phyloP scores from a whole-genome alignment of 1,139 yeast genomes.

The Casaregolazyma suthepensis region DNA sequence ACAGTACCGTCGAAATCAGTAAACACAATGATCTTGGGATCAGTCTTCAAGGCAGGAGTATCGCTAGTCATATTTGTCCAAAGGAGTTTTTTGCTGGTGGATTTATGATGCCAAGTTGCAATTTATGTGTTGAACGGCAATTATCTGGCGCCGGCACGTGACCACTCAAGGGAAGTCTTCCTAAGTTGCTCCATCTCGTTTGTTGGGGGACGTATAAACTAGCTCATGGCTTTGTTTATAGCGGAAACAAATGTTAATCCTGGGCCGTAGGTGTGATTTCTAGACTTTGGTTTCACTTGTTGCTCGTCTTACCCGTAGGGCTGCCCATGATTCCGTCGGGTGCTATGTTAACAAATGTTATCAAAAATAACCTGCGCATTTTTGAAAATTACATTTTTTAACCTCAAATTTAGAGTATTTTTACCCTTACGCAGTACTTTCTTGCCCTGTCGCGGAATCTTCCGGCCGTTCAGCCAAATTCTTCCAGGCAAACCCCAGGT shows the following conservation, averaged over 20 bases:
- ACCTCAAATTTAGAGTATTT: background rate
- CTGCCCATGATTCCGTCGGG: background rate
- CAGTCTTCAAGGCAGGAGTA: constrained; percentile 30
- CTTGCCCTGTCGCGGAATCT: too few species aligned
- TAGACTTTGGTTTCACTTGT: background rate
- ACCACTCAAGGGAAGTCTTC: background rate
- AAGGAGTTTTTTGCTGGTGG: background rate
- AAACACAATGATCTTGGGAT: constrained; percentile 69
- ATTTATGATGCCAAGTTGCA: background rate
- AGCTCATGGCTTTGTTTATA: too few species aligned
- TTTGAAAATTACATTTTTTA: too few species aligned
- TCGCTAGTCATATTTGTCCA: constrained; percentile 7
- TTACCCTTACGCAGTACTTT: background rate
- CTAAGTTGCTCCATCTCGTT: background rate
- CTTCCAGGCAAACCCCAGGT: background rate
- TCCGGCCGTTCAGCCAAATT: background rate
- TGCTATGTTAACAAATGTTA: background rate
- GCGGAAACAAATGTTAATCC: too few species aligned
- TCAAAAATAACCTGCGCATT: too few species aligned
- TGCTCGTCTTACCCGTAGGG: background rate
- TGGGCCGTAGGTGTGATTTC: too few species aligned
- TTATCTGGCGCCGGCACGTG: background rate
- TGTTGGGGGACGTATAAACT: background rate
- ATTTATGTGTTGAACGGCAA: background rate
- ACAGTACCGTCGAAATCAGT: constrained; percentile 99